phyloP scores from a whole-genome alignment of 495 filamentous ascomycete genomes.

The Parathielavia appendiculata region DNA sequence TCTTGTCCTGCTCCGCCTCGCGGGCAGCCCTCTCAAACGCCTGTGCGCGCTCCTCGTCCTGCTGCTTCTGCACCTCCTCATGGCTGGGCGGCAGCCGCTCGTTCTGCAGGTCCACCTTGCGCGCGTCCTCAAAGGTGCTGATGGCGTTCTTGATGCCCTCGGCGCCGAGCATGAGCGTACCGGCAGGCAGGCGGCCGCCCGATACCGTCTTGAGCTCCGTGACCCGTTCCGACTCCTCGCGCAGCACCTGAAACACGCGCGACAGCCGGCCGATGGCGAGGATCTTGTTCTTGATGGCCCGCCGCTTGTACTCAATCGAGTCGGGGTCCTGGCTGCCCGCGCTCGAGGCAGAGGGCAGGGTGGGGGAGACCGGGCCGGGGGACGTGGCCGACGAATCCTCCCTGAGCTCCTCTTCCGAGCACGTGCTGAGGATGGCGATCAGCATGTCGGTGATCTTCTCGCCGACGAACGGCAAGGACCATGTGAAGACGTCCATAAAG shows the following conservation, averaged over 20 bases:
- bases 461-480: conserved; percentile 96
- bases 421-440: conserved; percentile 95
- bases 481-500: conserved; percentile 99
- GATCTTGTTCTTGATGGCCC: conserved; percentile 99
- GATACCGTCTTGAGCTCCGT: conserved; percentile 96
- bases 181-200: conserved; percentile 86
- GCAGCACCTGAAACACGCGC: conserved; percentile 95
- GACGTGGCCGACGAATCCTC: conserved; percentile 61
- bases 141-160: conserved; percentile 99
- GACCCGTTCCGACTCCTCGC: conserved; percentile 94
- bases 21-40: conserved; percentile 77
- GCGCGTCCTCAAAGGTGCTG: conserved; percentile 92
- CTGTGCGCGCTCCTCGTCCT: conserved; percentile 69
- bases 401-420: conserved; percentile 92
- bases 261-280: conserved; percentile 94
- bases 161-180: conserved; percentile 94
- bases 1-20: conserved; percentile 88
- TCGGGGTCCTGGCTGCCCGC: conserved; percentile 59
- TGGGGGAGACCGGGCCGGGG: conserved; percentile 64
- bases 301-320: conserved; percentile 82
- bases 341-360: conserved; percentile 41
- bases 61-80: conserved; percentile 79
- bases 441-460: conserved; percentile 99
- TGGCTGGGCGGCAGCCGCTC: conserved; percentile 87
- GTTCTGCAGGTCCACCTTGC: conserved; percentile 96